Conservation (phyloP, 768 basidiomycete species). For the Termitomyces sp. region DNA sequence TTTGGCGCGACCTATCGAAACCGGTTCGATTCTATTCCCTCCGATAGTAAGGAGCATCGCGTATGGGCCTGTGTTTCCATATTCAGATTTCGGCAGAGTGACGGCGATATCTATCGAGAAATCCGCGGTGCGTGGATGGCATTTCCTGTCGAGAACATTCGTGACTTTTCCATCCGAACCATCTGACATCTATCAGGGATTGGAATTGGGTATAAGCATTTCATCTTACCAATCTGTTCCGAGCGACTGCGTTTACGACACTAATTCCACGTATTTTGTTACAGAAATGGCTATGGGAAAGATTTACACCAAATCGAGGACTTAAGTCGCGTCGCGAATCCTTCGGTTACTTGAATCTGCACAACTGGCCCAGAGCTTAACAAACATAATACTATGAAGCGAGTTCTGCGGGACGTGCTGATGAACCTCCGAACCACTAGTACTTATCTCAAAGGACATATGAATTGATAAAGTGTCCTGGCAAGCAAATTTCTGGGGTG, state of each 20-base stretch:
- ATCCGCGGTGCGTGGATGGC: not conserved
- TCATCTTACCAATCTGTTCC: not conserved
- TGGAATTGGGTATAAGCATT: not conserved
- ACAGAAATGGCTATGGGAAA: not conserved
- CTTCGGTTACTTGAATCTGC: not conserved
- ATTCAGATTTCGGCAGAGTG: not conserved
- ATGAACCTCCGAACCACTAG: not conserved
- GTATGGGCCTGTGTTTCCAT: not conserved
- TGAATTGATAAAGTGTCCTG: not conserved
- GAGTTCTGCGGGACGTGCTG: not conserved
- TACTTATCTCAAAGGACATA: not conserved
- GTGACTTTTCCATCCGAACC: not conserved
- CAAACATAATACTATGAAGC: not conserved
- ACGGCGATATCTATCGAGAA: not conserved
- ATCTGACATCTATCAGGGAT: not conserved
- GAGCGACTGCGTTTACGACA: not conserved
- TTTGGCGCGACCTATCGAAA: not conserved
- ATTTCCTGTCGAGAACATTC: not conserved
- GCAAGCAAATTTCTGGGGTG: not conserved
- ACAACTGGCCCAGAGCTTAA: not conserved
- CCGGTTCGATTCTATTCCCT: not conserved
- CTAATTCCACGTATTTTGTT: not conserved
- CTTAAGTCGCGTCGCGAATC: not conserved
- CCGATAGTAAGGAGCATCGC: not conserved
- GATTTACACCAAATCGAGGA: too few species aligned